Percentiles rank a stretch among this genome's conserved stretches.
phyloP scores from a whole-genome alignment of 1,139 yeast species.

The Lodderomyces orthopsilosis region DNA sequence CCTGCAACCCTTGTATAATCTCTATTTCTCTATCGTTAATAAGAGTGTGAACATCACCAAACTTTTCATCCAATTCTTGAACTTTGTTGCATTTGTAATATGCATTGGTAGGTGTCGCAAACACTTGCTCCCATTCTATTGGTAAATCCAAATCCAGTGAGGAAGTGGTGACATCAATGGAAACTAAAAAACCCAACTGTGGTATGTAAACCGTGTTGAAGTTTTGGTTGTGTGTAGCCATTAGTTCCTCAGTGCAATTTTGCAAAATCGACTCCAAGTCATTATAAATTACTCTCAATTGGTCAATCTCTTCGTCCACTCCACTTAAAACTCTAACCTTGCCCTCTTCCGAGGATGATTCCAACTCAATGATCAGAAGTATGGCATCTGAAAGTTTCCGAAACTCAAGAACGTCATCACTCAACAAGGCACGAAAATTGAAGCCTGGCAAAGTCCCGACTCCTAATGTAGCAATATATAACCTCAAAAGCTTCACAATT shows the following conservation, averaged over 20 bases:
- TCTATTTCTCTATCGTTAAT: constrained; percentile 43
- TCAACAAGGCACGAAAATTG: constrained; percentile 2
- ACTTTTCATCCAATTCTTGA: constrained; percentile 29
- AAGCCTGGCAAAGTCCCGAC: background rate
- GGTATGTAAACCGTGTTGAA: constrained; percentile 43
- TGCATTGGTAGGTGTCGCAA: constrained; percentile 32
- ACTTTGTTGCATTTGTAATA: constrained; percentile 35
- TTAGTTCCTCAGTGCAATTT: constrained; percentile 11
- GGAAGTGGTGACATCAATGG: constrained; percentile 8
- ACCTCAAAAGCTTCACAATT: constrained; percentile 10
- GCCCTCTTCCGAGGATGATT: constrained; percentile 27
- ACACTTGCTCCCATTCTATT: constrained; percentile 32
- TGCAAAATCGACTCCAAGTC: constrained; percentile 31
- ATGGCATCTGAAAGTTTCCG: constrained; percentile 11
- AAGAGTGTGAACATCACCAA: constrained; percentile 40
- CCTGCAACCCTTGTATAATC: constrained; percentile 30
- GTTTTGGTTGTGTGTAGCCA: constrained; percentile 14
- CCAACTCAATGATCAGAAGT: constrained; percentile 31
- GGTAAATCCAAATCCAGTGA: background rate
- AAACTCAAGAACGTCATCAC: constrained; percentile 11
- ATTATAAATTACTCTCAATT: constrained; percentile 26
- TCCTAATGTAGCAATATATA: constrained; percentile 1
- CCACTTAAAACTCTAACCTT: constrained; percentile 26
- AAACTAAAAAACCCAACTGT: constrained; percentile 41
- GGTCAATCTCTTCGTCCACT: constrained; percentile 29